These are phyloP conservation scores for Chaetomiaceae sp. DNA, from an alignment of 2,329 filamentous ascomycete species.

Conservation along the genomic window DNA sequence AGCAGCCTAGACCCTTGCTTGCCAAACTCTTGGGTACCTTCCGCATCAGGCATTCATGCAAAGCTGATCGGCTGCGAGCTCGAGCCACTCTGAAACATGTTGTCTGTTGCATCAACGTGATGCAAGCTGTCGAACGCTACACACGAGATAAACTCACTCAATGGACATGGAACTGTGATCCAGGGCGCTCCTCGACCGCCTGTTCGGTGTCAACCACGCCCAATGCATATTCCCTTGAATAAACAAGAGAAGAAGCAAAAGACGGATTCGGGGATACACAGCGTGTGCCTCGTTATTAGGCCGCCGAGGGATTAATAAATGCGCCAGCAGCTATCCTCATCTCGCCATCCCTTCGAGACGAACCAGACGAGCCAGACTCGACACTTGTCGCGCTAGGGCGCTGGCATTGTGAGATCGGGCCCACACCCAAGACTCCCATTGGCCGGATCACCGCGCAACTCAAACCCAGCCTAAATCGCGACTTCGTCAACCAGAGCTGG, in stretches of 20 bases:
- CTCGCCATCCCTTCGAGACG: background rate
- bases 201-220: background rate
- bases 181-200: too few relatives aligned
- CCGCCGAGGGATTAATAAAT: background rate
- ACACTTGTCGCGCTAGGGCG: background rate
- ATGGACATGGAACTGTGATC: too few relatives aligned
- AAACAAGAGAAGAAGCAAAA: background rate
- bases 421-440: constrained; percentile 11
- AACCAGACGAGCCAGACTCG: background rate
- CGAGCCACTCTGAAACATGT: constrained; percentile 21
- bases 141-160: background rate
- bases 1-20: background rate
- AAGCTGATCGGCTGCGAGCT: constrained; percentile 1
- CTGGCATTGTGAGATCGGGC: background rate
- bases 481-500: background rate
- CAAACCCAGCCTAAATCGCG: constrained; percentile 17
- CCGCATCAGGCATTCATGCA: constrained; percentile 2
- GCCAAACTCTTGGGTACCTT: too few relatives aligned
- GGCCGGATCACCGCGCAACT: constrained; percentile 8
- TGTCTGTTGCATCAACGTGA: constrained; percentile 24
- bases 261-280: too few relatives aligned
- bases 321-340: background rate
- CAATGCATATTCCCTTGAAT: too few relatives aligned
- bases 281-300: background rate
- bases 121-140: constrained; percentile 13